Conservation (phyloP, 1,284 basidiomycete genomes). For the Athelia psychrophila region DNA sequence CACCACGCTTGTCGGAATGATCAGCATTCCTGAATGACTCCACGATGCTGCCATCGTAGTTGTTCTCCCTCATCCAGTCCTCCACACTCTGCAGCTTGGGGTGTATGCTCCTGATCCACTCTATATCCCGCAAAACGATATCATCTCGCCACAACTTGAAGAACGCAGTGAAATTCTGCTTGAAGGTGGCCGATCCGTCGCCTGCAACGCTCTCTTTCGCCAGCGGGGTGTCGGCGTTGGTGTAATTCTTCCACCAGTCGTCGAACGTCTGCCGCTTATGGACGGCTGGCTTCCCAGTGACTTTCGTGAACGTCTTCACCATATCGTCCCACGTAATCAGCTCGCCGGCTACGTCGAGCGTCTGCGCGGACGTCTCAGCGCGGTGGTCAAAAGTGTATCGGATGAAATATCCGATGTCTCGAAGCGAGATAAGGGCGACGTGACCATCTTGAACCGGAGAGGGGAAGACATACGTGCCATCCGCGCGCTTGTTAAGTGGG, state of each 20-base stretch:
- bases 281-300: conserved; percentile 40
- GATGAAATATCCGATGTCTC: conserved; percentile 46
- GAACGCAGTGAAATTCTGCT: conserved; percentile 38
- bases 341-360: conserved; percentile 41
- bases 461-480: conserved; percentile 44
- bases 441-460: conserved; percentile 35
- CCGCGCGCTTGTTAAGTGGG: conserved; percentile 33
- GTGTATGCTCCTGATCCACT: conserved; percentile 37
- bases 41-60: conserved; percentile 11
- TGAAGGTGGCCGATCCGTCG: conserved; percentile 28
- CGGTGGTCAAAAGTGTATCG: conserved; percentile 46
- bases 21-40: too few relatives aligned
- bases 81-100: conserved; percentile 24
- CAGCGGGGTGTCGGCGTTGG: conserved; percentile 28
- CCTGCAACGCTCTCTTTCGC: conserved; percentile 26
- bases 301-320: conserved; percentile 38
- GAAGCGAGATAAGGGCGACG: conserved; percentile 41
- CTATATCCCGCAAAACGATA: conserved; percentile 38
- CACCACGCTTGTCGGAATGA: too few relatives aligned
- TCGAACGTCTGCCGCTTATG: conserved; percentile 35
- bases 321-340: conserved; percentile 43
- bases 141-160: conserved; percentile 41
- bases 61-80: conserved; percentile 22
- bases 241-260: conserved; percentile 37
- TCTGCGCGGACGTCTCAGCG: conserved; percentile 32